A percentile compares a stretch with the other conserved stretches of the same genome.
phyloP scores from a whole-genome alignment of 2,329 filamentous ascomycete species.

The Penicillium sp. region DNA sequence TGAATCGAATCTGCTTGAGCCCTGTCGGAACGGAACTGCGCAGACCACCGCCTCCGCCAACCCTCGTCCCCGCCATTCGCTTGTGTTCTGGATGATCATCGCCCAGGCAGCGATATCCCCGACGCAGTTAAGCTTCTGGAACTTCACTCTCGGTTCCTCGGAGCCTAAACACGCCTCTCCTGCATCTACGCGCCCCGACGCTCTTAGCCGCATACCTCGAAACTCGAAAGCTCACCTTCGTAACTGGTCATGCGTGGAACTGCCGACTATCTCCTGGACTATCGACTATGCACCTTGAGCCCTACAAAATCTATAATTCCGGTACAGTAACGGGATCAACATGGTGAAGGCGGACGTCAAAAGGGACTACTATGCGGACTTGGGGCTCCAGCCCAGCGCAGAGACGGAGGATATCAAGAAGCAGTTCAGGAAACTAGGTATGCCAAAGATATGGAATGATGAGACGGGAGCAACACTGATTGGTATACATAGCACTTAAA shows the following conservation, averaged over 20 bases:
- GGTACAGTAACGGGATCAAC: conserved; percentile 28
- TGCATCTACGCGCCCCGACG: not conserved
- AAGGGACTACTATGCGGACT: conserved; percentile 79
- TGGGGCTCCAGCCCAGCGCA: conserved; percentile 65
- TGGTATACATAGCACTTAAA: conserved; percentile 58
- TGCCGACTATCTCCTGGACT: conserved; percentile 3
- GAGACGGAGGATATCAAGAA: conserved; percentile 74
- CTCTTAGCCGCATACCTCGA: conserved; percentile 1
- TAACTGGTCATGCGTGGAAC: conserved; percentile 16
- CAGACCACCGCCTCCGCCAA: conserved; percentile 14
- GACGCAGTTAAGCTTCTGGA: not conserved
- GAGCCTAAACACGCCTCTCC: not conserved
- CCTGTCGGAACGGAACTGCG: conserved; percentile 13
- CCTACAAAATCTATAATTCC: conserved; percentile 7
- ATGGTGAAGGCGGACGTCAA: conserved; percentile 66
- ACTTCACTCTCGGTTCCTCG: not conserved
- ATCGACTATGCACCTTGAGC: conserved; percentile 15
- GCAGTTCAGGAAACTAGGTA: conserved; percentile 78
- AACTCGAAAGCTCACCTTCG: conserved; percentile 1
- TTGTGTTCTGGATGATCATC: not conserved
- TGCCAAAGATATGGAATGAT: conserved; percentile 16
- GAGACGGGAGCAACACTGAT: conserved; percentile 5
- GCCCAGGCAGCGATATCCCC: not conserved
- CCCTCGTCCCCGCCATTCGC: not conserved
- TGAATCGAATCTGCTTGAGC: conserved; percentile 12